phyloP scores from a whole-genome alignment of 2,329 filamentous ascomycete genomes.

The Daldinia sp. region DNA sequence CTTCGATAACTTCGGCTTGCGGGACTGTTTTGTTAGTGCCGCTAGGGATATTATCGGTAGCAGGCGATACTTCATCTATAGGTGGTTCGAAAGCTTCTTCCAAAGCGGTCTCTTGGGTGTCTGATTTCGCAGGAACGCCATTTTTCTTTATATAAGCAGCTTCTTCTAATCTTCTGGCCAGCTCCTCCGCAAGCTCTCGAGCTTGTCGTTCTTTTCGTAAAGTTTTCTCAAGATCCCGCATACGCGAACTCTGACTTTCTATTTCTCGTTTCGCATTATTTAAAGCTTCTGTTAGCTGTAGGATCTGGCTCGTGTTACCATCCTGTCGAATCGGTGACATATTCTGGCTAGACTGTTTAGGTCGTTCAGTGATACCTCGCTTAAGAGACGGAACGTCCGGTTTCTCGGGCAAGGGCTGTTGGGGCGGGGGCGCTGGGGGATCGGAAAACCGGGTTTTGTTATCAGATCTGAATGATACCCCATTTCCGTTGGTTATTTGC shows the following conservation, averaged over 20 bases:
- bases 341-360: conserved; percentile 63
- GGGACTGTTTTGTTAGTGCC: conserved; percentile 38
- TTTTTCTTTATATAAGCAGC: conserved; percentile 54
- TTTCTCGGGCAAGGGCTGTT: conserved; percentile 92
- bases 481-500: conserved; percentile 60
- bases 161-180: conserved; percentile 74
- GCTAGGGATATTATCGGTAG: conserved; percentile 31
- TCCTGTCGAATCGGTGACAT: conserved; percentile 68
- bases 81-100: conserved; percentile 59
- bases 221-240: conserved; percentile 82
- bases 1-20: conserved; percentile 49
- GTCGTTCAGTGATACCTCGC: conserved; percentile 77
- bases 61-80: conserved; percentile 43
- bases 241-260: conserved; percentile 79
- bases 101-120: conserved; percentile 51
- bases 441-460: conserved; percentile 88
- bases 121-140: conserved; percentile 47
- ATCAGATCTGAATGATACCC: conserved; percentile 70
- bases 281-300: conserved; percentile 84
- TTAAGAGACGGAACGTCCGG: conserved; percentile 81
- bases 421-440: conserved; percentile 90
- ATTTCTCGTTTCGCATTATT: conserved; percentile 86
- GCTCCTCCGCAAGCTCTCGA: conserved; percentile 83
- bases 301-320: conserved; percentile 72
- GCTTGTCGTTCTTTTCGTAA: conserved; percentile 82